Conservation (phyloP, 1,284 basidiomycete species). For the Melampsora larici-populina region DNA sequence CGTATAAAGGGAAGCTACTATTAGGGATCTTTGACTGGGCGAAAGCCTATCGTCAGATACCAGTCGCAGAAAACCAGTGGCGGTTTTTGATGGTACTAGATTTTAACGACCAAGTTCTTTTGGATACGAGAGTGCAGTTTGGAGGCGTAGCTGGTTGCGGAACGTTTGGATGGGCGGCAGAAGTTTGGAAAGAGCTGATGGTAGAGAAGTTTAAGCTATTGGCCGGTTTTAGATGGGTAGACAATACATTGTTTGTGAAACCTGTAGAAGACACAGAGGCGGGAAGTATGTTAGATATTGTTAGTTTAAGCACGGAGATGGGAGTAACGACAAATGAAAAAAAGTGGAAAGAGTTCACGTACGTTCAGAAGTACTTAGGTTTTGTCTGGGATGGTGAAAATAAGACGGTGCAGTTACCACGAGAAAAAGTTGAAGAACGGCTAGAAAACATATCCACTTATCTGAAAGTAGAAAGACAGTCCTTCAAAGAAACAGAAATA, state of each 20-base stretch:
- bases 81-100: neutral
- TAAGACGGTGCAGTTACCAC: neutral
- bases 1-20: neutral
- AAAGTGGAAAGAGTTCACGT: no score
- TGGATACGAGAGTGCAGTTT: neutral
- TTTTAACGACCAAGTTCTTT: neutral
- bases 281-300: neutral
- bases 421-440: no score
- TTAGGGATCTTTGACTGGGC: conserved; percentile 1
- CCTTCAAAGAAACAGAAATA: no score
- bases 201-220: neutral
- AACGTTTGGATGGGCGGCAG: neutral
- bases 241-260: neutral
- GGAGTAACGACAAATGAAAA: no score
- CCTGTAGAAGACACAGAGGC: neutral
- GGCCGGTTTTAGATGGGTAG: neutral
- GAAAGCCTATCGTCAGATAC: no score
- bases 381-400: no score
- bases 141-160: conserved; percentile 14
- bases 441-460: no score
- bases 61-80: neutral
- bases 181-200: neutral
- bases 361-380: no score
- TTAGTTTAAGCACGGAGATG: no score
- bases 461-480: no score